Evolutionary conservation across 805 yeast species (phyloP).

Genomic region (Novakomyces olei): DNA sequence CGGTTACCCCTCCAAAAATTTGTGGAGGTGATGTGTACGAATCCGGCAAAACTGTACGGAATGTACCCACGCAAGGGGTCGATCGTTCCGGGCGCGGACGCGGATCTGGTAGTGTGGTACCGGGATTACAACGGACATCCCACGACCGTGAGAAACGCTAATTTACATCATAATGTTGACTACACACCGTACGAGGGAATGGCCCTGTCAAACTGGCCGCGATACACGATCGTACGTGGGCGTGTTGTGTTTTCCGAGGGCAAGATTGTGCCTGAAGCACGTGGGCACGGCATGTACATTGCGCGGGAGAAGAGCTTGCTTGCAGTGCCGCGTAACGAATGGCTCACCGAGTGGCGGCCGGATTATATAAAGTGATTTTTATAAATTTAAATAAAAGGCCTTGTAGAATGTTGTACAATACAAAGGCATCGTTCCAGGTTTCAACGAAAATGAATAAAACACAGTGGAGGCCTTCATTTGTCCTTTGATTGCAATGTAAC

Average conservation of each 20-base stretch:
- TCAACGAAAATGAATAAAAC: too few species aligned
- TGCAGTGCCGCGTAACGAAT: neutral
- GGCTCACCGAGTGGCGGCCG: too few species aligned
- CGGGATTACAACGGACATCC: conserved; percentile 17
- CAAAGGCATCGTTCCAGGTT: too few species aligned
- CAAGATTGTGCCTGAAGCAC: neutral
- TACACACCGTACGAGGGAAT: conserved; percentile 18
- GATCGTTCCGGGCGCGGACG: conserved; percentile 26
- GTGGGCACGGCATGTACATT: neutral
- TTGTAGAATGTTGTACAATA: too few species aligned
- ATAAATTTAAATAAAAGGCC: too few species aligned
- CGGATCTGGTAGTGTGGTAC: conserved; percentile 28
- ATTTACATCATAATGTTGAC: conserved; percentile 12
- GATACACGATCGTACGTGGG: conserved; percentile 20
- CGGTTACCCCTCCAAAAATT: conserved; percentile 23
- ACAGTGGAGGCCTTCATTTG: too few species aligned
- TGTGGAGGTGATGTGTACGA: conserved; percentile 26
- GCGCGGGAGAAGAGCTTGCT: neutral
- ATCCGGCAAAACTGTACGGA: conserved; percentile 28
- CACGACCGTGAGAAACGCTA: conserved; percentile 17
- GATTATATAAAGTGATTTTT: too few species aligned
- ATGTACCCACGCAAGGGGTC: conserved; percentile 21
- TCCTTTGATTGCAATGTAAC: too few species aligned
- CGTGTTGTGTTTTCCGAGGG: conserved; percentile 7
- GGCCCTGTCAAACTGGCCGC: conserved; percentile 26